These are phyloP conservation scores for Saraca asoca DNA, from an alignment of 331 rosid species.

Conservation along the genomic window DNA sequence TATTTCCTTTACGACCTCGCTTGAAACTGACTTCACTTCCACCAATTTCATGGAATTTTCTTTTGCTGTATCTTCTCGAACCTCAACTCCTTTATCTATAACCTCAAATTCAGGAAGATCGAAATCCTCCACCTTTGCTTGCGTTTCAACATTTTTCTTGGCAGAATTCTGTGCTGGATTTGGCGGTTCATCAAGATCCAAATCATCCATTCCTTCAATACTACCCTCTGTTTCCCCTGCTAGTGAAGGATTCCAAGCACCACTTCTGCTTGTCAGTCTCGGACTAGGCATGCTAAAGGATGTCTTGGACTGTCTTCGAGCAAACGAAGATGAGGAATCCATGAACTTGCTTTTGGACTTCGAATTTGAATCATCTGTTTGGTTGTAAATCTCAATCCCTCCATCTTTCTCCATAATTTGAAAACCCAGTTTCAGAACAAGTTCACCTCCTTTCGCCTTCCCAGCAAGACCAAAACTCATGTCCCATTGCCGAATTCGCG, in stretches of 20 bases:
- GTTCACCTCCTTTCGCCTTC: slow-evolving; percentile 86
- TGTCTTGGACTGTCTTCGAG: slow-evolving; percentile 77
- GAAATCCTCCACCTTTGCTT: slow-evolving; percentile 64
- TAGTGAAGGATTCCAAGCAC: slow-evolving; percentile 73
- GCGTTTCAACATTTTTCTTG: slow-evolving; percentile 50
- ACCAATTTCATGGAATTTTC: slow-evolving; percentile 48
- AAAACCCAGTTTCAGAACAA: slow-evolving; percentile 79
- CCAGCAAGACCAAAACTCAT: slow-evolving; percentile 66
- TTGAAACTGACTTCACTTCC: slow-evolving; percentile 51
- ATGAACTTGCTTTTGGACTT: slow-evolving; percentile 51
- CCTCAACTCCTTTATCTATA: slow-evolving; percentile 86
- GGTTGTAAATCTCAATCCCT: slow-evolving; percentile 71
- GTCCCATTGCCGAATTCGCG: slow-evolving; percentile 85
- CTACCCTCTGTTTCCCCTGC: slow-evolving; percentile 30
- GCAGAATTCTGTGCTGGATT: slow-evolving; percentile 50
- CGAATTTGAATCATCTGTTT: slow-evolving; percentile 41
- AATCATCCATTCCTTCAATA: slow-evolving; percentile 78
- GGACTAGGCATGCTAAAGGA: slow-evolving; percentile 97
- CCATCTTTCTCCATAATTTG: slow-evolving; percentile 98
- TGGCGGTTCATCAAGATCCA: slow-evolving; percentile 94
- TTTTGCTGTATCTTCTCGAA: slow-evolving; percentile 49
- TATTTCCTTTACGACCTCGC: slow-evolving; percentile 81
- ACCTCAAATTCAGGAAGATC: slow-evolving; percentile 91
- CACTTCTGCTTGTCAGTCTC: slow-evolving; percentile 58
- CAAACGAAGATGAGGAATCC: slow-evolving; percentile 49